These are phyloP conservation scores for Pulveroboletus sp. DNA, from an alignment of 768 basidiomycete genomes.

Conservation along the genomic window DNA sequence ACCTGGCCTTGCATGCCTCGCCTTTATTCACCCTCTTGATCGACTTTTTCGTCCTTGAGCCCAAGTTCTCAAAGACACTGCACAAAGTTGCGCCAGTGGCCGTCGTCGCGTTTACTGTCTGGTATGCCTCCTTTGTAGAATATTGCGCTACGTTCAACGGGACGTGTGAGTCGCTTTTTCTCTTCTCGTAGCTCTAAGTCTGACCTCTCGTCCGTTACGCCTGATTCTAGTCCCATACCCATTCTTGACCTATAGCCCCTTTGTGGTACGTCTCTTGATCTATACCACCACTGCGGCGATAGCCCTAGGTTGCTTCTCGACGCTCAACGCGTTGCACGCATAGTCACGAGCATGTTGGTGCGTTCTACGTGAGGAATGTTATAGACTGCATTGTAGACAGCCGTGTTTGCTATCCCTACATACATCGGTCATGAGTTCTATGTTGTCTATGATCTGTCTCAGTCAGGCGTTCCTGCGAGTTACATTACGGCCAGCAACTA, in stretches of 20 bases:
- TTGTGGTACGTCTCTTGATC: constrained; percentile 49
- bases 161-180: constrained; percentile 43
- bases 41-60: constrained; percentile 68
- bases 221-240: constrained; percentile 68
- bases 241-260: constrained; percentile 61
- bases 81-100: constrained; percentile 13
- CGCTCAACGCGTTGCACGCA: constrained; percentile 55
- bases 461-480: not conserved
- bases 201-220: not conserved
- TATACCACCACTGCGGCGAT: constrained; percentile 51
- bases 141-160: constrained; percentile 59
- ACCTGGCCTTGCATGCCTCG: constrained; percentile 61
- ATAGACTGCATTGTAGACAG: not conserved
- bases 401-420: not conserved
- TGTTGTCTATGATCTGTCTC: not conserved
- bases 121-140: constrained; percentile 66
- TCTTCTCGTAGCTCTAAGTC: not conserved
- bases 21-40: constrained; percentile 54
- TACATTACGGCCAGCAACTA: constrained; percentile 6
- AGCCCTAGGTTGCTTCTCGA: constrained; percentile 52
- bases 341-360: not conserved
- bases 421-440: not conserved
- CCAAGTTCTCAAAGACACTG: constrained; percentile 39
- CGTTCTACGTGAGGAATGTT: not conserved
- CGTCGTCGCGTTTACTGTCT: constrained; percentile 28